Evolutionary conservation across 768 basidiomycete species (phyloP).

Genomic region (Rhodosporidiobolus odoratus): DNA sequence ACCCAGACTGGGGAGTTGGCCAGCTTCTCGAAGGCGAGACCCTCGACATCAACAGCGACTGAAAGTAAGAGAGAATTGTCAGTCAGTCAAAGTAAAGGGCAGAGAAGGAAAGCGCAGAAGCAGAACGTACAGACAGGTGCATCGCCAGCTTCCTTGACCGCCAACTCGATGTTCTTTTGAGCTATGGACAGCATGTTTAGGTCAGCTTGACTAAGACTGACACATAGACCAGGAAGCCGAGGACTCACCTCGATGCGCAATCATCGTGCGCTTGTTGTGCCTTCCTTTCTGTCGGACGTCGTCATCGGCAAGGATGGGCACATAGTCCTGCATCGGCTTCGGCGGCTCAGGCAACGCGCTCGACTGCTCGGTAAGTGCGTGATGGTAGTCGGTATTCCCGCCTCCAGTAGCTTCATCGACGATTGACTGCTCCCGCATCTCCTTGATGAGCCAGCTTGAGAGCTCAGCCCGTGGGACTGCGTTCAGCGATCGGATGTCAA

Average conservation of each 20-base stretch:
- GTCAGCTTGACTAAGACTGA: background rate
- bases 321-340: conserved; percentile 13
- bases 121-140: conserved; percentile 37
- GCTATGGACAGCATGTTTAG: background rate
- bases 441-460: conserved; percentile 27
- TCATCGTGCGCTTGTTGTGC: conserved; percentile 30
- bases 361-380: background rate
- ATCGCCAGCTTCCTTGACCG: conserved; percentile 17
- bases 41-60: conserved; percentile 38
- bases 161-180: conserved; percentile 33
- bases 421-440: conserved; percentile 31
- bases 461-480: conserved; percentile 36
- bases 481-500: background rate
- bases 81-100: background rate
- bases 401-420: conserved; percentile 29
- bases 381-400: background rate
- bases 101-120: background rate
- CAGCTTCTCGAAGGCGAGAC: conserved; percentile 23
- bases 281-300: conserved; percentile 32
- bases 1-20: conserved; percentile 31
- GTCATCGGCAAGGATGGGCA: conserved; percentile 29
- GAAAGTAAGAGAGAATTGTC: background rate
- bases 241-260: conserved; percentile 14
- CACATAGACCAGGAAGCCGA: too few relatives aligned
- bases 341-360: conserved; percentile 15